Evolutionary conservation across 768 basidiomycete species (phyloP).

Genomic region (Tricholoma flavovirens): DNA sequence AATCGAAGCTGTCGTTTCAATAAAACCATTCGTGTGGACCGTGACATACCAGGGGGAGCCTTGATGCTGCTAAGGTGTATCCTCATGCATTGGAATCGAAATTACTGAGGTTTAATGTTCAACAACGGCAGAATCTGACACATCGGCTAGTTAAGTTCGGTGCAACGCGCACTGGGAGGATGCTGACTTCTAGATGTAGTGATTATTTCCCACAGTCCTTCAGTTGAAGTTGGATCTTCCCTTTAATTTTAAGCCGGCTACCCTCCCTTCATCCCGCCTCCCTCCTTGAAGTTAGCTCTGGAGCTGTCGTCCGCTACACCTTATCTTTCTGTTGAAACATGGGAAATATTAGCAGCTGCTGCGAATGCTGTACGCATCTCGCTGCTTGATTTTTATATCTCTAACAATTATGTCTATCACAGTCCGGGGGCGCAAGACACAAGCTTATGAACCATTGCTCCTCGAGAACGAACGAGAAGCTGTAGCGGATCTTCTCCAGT

Average conservation of each 20-base stretch:
- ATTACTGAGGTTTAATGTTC: too few relatives aligned
- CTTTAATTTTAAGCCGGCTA: constrained; percentile 17
- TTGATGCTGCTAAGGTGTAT: too few relatives aligned
- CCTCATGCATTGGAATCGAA: too few relatives aligned
- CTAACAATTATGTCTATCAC: constrained; percentile 14
- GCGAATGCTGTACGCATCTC: constrained; percentile 67
- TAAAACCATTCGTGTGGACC: too few relatives aligned
- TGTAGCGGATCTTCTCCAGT: constrained; percentile 95
- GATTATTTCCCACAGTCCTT: constrained; percentile 6
- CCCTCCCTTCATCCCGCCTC: constrained; percentile 12
- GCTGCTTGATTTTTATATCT: constrained; percentile 12
- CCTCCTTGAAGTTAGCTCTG: constrained; percentile 7
- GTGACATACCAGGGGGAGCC: too few relatives aligned
- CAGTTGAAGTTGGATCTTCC: constrained; percentile 6
- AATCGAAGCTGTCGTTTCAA: too few relatives aligned
- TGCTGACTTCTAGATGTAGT: background rate
- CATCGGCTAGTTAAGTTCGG: too few relatives aligned
- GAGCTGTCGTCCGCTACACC: constrained; percentile 4
- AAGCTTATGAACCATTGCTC: constrained; percentile 81
- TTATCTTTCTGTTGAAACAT: constrained; percentile 29
- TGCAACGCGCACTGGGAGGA: too few relatives aligned
- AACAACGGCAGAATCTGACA: too few relatives aligned
- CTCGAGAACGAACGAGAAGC: constrained; percentile 95
- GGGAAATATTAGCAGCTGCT: constrained; percentile 78
- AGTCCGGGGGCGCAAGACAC: constrained; percentile 81